These are phyloP conservation scores for Paracoccidioides brasiliensis DNA, from an alignment of 2,329 filamentous ascomycete genomes.

Conservation along the genomic window DNA sequence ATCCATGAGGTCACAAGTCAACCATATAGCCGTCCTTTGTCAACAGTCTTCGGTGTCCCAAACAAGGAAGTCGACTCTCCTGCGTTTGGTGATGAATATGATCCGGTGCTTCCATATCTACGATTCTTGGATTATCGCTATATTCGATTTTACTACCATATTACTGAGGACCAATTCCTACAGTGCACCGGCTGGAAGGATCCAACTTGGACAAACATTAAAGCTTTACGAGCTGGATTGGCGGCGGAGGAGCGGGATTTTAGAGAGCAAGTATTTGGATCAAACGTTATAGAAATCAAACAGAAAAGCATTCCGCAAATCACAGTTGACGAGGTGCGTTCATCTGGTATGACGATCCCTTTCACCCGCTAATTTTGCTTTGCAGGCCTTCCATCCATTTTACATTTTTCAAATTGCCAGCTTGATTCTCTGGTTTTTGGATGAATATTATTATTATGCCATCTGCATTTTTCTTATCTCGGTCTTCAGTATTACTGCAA, in stretches of 20 bases:
- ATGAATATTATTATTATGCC: constrained; percentile 97
- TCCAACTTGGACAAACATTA: constrained; percentile 69
- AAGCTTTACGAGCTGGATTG: constrained; percentile 61
- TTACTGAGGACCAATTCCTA: constrained; percentile 75
- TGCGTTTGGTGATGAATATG: constrained; percentile 57
- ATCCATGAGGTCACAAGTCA: constrained; percentile 55
- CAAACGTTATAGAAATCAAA: constrained; percentile 83
- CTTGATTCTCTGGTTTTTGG: constrained; percentile 83
- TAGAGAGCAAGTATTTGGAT: constrained; percentile 75
- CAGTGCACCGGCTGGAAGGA: constrained; percentile 89
- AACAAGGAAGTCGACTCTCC: constrained; percentile 45
- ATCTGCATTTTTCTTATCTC: constrained; percentile 92
- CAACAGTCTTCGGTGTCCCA: constrained; percentile 42
- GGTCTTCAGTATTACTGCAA: constrained; percentile 77
- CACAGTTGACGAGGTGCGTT: constrained; percentile 66
- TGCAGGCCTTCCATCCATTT: constrained; percentile 81
- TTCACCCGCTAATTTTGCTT: constrained; percentile 13
- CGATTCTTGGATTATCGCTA: constrained; percentile 84
- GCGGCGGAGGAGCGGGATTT: constrained; percentile 78
- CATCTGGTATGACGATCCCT: neutral
- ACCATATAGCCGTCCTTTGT: constrained; percentile 48
- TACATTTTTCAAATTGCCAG: constrained; percentile 97
- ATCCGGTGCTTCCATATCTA: constrained; percentile 63
- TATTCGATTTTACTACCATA: constrained; percentile 83
- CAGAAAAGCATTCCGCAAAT: constrained; percentile 75